Base-by-base conservation (phyloP, 805 yeast genomes). In the Candida endomychidarum region DNA sequence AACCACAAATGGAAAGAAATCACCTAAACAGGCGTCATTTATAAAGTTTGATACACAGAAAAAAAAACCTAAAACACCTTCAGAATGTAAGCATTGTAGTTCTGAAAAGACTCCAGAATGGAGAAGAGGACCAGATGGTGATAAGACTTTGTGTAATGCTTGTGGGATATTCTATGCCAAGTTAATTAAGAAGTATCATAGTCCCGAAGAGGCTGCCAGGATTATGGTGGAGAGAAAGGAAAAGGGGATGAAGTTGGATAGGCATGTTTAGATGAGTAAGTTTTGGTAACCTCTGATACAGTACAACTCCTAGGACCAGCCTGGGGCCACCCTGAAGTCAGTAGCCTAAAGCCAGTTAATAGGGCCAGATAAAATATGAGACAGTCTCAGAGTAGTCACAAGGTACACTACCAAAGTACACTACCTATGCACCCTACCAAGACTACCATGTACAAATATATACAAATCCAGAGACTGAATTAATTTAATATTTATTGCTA, bases 61-160 rank as follows among this genome's bases (percentile, higher is more conserved):
- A 12, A 34, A 21, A 16, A 39, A 34, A 12, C 10, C 8, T 25
- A 21, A 20, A 9, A 15, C 34, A 19, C 38, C 38, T 3, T 26
- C 19, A 4, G 34, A 29, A 5, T 60, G 65, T 39, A 47, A 43
- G 24, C 96, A 88, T 50, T 89, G 96, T 63, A 81, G 82, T 0
- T 77, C 82, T 2, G 70, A 70, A 20, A 79, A 78, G 34, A 86
- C 96, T 0, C 96, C 96, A 0, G 96, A 90, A 60, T 89, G 97
- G 97, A 73, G 97, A 55, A 71, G 83, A 45, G 97, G 96, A 0
- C 96, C 96, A 1, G 75, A 77, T 42, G 95, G 96, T 0, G 78
- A 81, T 4, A 74, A 87, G 51, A 84, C 91, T 0, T 67, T 89
- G 43, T 89, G 97, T 62, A 89, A 89, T 60, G 96, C 97, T 0